Evolutionary conservation across 352 stramenopile species (phyloP), one percentile per base, ranked within the genome.

Genomic region (Phytophthora kernoviae): DNA sequence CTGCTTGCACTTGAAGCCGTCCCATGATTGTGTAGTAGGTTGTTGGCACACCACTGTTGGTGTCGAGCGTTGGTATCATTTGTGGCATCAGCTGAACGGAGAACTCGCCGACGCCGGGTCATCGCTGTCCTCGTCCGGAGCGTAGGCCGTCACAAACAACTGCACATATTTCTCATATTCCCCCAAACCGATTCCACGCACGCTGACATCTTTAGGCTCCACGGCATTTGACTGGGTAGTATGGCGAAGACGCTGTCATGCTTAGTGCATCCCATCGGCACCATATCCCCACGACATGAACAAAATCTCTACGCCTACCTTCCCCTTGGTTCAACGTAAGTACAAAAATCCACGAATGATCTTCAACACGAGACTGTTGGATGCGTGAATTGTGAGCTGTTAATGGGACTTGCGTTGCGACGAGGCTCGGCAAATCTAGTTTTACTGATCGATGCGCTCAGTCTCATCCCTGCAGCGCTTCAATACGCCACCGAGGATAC

Each of bases 401-500:
- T 26, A n/a, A 30, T 47, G 46, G 15, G 40, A 59, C 41, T 54
- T 54, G 41, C 22, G 37, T 49, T 62, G 53, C 33, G 53, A 68
- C 45, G 45, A 52, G 40, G 24, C 36, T 7, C 41, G 11, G 41
- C 45, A 45, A 24, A 68, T 62, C 54, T 48, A 34, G 44, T 18
- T 11, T 30, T 44, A 17, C 34, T 17, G 3, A 14, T 40, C 46
- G 30, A 53, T 46, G 36, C 36, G 24, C 24, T 30, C 24, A 26
- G 48, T 20, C 21, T 54, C 54, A 72, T 45, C 49, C 52, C 34
- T 61, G 52, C 22, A 73, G 54, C 11, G 58, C 58, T 41, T 56
- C 53, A 22, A 65, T 49, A 24, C 53, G 54, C 64, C 64, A 73
- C 14, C 51, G 47, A 4, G 58, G 53, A 17, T 54, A 68, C 15